Evolutionary conservation across 2,329 filamentous ascomycete species (phyloP).

Genomic region (Alternaria arborescens): DNA sequence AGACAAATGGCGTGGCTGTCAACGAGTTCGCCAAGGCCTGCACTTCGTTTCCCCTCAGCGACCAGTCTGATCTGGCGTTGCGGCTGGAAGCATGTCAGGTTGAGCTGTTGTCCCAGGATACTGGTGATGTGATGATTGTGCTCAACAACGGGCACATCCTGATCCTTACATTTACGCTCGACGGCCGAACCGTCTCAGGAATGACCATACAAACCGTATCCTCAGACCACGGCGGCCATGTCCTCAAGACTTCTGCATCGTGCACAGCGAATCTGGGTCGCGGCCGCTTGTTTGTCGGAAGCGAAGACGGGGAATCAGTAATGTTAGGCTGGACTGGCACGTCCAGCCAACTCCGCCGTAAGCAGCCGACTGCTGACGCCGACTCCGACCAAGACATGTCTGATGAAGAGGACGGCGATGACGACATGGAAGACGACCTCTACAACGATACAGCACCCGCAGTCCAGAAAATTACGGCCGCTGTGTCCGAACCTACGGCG

Average conservation of each 20-base stretch:
- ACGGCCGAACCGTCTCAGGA: slow-evolving; percentile 90
- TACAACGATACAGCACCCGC: slow-evolving; percentile 66
- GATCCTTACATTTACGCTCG: slow-evolving; percentile 82
- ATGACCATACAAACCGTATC: slow-evolving; percentile 75
- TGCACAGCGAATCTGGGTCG: slow-evolving; percentile 74
- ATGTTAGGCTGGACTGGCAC: slow-evolving; percentile 80
- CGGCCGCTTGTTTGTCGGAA: slow-evolving; percentile 82
- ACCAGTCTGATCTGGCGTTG: slow-evolving; percentile 82
- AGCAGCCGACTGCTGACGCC: slow-evolving; percentile 69
- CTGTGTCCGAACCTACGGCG: slow-evolving; percentile 55
- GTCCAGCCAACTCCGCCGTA: slow-evolving; percentile 65
- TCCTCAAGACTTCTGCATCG: slow-evolving; percentile 70
- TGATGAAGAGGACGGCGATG: slow-evolving; percentile 65
- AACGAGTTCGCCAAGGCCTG: slow-evolving; percentile 86
- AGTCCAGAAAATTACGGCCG: slow-evolving; percentile 51
- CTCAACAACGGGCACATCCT: slow-evolving; percentile 77
- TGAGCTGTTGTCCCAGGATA: slow-evolving; percentile 77
- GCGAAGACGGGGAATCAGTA: slow-evolving; percentile 81
- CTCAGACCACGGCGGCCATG: slow-evolving; percentile 67
- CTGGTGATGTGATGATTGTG: slow-evolving; percentile 84
- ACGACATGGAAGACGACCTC: slow-evolving; percentile 67
- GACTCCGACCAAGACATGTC: slow-evolving; percentile 56
- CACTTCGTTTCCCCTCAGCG: slow-evolving; percentile 83
- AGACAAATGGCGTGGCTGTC: slow-evolving; percentile 89
- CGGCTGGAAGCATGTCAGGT: slow-evolving; percentile 83